phyloP scores from a whole-genome alignment of 345 rosid species.

The Salix exigua region DNA sequence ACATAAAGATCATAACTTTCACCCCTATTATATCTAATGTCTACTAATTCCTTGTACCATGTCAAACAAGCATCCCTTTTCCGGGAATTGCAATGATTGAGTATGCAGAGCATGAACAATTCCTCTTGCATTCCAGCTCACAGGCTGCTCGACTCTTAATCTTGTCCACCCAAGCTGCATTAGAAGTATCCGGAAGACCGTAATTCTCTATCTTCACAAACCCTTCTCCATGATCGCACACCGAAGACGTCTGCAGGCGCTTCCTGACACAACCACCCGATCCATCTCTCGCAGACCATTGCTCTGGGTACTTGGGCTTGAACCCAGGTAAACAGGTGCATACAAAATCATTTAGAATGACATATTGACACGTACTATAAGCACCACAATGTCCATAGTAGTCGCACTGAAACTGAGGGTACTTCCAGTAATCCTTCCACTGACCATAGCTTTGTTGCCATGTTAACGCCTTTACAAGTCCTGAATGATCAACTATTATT shows the following conservation, averaged over 20 bases:
- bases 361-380: not conserved
- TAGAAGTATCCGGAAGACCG: not conserved
- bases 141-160: not conserved
- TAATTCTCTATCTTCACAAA: not conserved
- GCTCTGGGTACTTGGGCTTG: not conserved
- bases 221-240: not conserved
- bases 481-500: not conserved
- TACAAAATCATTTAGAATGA: not conserved
- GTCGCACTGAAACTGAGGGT: not conserved
- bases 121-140: not conserved
- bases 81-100: constrained; percentile 5
- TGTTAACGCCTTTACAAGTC: not conserved
- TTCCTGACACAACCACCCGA: constrained; percentile 11
- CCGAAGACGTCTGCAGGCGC: not conserved
- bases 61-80: constrained; percentile 5
- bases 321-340: constrained; percentile 6
- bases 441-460: not conserved
- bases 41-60: constrained; percentile 10
- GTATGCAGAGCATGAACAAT: constrained; percentile 11
- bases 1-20: constrained; percentile 8
- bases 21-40: not conserved
- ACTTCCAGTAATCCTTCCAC: not conserved
- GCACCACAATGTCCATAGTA: constrained; percentile 16
- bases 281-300: constrained; percentile 10
- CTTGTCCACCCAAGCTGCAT: not conserved